Base-by-base conservation (phyloP, 2,329 filamentous ascomycete species). In the Allantophomopsis lycopodina region DNA sequence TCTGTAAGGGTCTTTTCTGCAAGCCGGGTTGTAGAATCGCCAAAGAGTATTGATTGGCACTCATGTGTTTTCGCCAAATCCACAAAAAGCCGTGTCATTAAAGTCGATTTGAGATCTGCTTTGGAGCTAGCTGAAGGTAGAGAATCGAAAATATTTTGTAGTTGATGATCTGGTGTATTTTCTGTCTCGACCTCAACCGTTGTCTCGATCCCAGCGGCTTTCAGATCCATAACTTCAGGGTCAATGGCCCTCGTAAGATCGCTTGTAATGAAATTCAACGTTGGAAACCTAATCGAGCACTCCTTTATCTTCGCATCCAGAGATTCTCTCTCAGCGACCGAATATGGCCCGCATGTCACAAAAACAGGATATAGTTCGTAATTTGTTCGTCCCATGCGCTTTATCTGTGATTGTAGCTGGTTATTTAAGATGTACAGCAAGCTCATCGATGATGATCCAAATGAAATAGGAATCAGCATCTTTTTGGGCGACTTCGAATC, bases 1-100 rank as follows among this genome's bases (percentile, higher is more conserved):
- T 91, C 85, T 6, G 85, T 70, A 12, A 98, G 73, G 0, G 86
- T 84, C 52, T 85, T 78, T 48, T 89, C 85, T 4, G 91, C 89
- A 21, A 98, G 75, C 13, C 79, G 75, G 5, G 87, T 95, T 15
- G 91, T 94, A 48, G 77, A 93, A 60, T 89, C 79, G 16, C 84
- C 88, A 59, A 91, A 80, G 2, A 96, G 61, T 33, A 96, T 69
- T 11, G 76, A 77, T 46, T 80, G 73, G 55, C 79, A 91, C 11
- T 55, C 61, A 20, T 69, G 61, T 13, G 63, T 57, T 44, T 72
- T 68, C 8, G 83, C 83, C 35, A 75, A 64, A 35, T 73, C 63
- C 38, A 86, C 64, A 23, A 95, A 69, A 5, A 94, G 63, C 48
- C 83, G 76, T 6, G 76, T 80, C 28, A 79, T 68, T 18, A 96